Evolutionary conservation across 495 filamentous ascomycete genomes (phyloP), one percentile per base, ranked within the genome.

Genomic region (Usnea hakonensis): DNA sequence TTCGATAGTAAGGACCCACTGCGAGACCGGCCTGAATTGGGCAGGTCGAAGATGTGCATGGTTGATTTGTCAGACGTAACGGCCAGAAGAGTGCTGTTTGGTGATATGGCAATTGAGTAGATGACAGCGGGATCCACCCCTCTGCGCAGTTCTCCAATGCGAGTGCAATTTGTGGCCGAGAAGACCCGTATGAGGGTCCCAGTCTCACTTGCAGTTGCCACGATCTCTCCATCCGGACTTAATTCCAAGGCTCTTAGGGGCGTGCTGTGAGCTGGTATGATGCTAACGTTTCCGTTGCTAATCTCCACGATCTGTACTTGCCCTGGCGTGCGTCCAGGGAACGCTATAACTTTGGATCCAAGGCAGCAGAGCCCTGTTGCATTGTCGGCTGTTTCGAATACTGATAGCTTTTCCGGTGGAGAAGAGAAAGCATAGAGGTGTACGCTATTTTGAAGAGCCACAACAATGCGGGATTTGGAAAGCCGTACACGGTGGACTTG

Each of bases 61-160:
- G 91, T 98, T 7, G 87, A 90, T 72, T 97, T 98, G 77, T 98
- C 94, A 30, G 91, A 96, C n/a, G 95, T 97, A 57, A 91, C 91
- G 23, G 94, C 94, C 17, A 97, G 79, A 65, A 89, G 77, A 41
- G 79, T 81, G 53, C 86, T 87, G 11, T 84, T 85, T 1, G 93
- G 94, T 36, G 87, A 94, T 69, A 97, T 90, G 30, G 89, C 85
- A 17, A 98, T 76, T 8, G 88, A 91, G 76, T 89, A 96, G 67
- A 97, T 88, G 26, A 83, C 82, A 26, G 94, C 92, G 54, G 85
- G 88, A 67, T 98, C 94, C 33, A 93, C 86, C 28, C 94, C 94
- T 9, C 94, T 85, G 30, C 94, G 86, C 46, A 96, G 75, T 72
- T 97, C 94, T 19, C 82, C 86, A 43, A 96, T 74, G 52, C 88